A percentile compares a stretch with the other conserved stretches of the same genome.
phyloP scores from a whole-genome alignment of 495 filamentous ascomycete genomes.

The Bombardia bombarda region DNA sequence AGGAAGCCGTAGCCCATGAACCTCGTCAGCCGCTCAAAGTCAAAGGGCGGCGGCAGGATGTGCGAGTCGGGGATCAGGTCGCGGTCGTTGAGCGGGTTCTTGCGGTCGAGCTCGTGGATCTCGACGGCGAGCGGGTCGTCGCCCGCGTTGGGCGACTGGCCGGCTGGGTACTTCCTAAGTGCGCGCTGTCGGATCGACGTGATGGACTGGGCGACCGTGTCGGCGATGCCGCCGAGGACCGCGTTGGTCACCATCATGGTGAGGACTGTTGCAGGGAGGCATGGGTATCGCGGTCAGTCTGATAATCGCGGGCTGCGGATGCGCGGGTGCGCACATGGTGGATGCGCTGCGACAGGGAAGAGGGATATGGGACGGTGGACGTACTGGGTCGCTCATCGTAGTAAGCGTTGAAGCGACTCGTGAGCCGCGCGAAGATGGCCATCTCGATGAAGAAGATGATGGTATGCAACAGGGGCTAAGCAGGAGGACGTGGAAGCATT shows the following conservation, averaged over 20 bases:
- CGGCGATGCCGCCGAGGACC: constrained; percentile 74
- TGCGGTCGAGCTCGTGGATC: constrained; percentile 81
- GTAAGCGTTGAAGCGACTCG: constrained; percentile 83
- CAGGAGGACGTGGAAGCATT: constrained; percentile 9
- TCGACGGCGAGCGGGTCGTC: constrained; percentile 78
- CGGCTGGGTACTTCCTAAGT: constrained; percentile 43
- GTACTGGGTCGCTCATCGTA: constrained; percentile 80
- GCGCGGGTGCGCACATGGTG: no score
- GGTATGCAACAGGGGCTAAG: constrained; percentile 77
- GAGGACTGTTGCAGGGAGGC: constrained; percentile 52
- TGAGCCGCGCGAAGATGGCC: constrained; percentile 70
- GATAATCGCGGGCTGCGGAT: no score
- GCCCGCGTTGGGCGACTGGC: constrained; percentile 29
- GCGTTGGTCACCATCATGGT: constrained; percentile 99
- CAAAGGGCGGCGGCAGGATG: constrained; percentile 70
- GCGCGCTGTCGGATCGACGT: constrained; percentile 70
- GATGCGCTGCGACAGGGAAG: no score
- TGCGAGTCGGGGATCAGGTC: constrained; percentile 61
- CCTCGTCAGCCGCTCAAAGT: constrained; percentile 84
- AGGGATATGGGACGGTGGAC: no score
- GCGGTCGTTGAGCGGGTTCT: constrained; percentile 58
- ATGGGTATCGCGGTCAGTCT: neutral
- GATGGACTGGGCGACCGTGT: constrained; percentile 91
- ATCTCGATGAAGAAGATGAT: constrained; percentile 85
- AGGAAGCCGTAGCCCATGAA: constrained; percentile 97